phyloP scores from a whole-genome alignment of 2,329 filamentous ascomycete species.

The Penicillium brasilianum region DNA sequence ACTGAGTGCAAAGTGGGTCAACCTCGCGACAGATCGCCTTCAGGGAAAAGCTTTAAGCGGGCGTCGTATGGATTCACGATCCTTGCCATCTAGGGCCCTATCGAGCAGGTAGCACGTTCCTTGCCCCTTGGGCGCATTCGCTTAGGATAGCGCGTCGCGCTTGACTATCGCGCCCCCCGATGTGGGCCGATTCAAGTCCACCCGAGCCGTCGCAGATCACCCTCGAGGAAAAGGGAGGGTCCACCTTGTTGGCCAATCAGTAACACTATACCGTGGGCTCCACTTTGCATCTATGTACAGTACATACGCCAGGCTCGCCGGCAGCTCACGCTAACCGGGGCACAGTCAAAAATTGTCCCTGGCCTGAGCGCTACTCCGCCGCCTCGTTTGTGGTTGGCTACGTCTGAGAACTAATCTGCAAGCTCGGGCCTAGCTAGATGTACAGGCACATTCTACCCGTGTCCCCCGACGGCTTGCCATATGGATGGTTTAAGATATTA shows the following conservation, averaged over 20 bases:
- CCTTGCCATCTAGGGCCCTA: too few species aligned
- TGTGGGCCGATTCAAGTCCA: not conserved
- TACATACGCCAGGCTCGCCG: too few species aligned
- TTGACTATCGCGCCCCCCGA: not conserved
- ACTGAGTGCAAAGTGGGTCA: too few species aligned
- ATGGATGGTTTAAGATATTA: not conserved
- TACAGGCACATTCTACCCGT: not conserved
- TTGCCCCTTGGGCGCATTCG: not conserved
- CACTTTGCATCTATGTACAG: not conserved
- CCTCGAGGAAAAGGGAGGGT: not conserved
- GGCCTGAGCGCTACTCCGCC: not conserved
- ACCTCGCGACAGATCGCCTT: too few species aligned
- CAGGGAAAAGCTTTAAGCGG: too few species aligned
- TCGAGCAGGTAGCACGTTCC: not conserved
- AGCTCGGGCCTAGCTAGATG: not conserved
- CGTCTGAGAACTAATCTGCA: not conserved
- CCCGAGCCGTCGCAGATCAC: slow-evolving; percentile 17
- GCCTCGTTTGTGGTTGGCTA: not conserved
- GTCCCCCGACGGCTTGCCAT: slow-evolving; percentile 1
- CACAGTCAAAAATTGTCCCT: slow-evolving; percentile 3
- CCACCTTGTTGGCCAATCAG: not conserved
- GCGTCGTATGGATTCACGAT: too few species aligned
- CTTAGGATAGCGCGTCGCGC: slow-evolving; percentile 4
- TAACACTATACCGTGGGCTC: not conserved
- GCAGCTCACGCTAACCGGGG: slow-evolving; percentile 4